Evolutionary conservation across 2,329 filamentous ascomycete species (phyloP).

Genomic region (Talaromyces sp.): DNA sequence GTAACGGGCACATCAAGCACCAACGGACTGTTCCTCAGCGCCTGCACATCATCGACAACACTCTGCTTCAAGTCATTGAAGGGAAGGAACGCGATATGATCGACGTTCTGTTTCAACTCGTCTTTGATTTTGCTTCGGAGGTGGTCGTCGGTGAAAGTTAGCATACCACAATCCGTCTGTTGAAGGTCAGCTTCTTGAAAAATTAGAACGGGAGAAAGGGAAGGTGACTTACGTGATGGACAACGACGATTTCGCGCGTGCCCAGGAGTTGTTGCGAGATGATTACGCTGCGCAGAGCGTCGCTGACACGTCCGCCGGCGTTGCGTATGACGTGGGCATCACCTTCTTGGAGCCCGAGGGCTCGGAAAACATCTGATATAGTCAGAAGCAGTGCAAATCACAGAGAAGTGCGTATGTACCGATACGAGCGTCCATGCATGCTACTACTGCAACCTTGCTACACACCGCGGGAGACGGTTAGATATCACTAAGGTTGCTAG

Average conservation of each 20-base stretch:
- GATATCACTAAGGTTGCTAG: background rate
- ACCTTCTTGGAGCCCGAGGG: constrained; percentile 68
- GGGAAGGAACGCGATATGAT: constrained; percentile 59
- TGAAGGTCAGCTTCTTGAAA: constrained; percentile 54
- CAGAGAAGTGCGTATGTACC: constrained; percentile 19
- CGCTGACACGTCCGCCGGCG: constrained; percentile 62
- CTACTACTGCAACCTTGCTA: constrained; percentile 49
- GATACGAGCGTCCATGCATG: constrained; percentile 75
- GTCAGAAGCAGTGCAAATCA: background rate
- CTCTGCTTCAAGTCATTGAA: constrained; percentile 63
- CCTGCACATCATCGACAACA: constrained; percentile 63
- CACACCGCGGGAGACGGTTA: background rate
- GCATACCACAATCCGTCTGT: constrained; percentile 66
- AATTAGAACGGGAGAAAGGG: background rate
- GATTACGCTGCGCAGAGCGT: constrained; percentile 69
- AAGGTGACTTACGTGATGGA: constrained; percentile 39
- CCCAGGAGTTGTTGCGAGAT: constrained; percentile 77
- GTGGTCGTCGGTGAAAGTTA: constrained; percentile 51
- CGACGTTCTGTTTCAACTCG: constrained; percentile 45
- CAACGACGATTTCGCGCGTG: constrained; percentile 68
- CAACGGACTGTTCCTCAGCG: constrained; percentile 57
- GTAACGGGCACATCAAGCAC: constrained; percentile 61
- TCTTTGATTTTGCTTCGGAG: constrained; percentile 59
- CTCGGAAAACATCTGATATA: constrained; percentile 56
- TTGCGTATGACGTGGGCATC: constrained; percentile 79